Evolutionary conservation across 495 filamentous ascomycete species (phyloP), one percentile per base, ranked within the genome.

Genomic region (Letharia columbiana): DNA sequence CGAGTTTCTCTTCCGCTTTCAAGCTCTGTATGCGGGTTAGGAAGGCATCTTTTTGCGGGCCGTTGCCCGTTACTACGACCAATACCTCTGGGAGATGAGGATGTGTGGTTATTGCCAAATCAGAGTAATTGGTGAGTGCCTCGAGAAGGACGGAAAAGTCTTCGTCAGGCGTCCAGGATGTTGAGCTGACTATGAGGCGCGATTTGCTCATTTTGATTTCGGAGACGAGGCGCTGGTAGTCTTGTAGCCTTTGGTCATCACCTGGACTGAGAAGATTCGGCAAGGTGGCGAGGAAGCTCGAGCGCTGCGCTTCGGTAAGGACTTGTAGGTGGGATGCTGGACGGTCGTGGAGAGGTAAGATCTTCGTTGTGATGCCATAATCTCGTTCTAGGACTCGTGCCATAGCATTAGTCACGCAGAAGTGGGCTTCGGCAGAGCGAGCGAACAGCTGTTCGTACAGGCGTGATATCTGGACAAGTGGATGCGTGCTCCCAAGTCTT

Each of bases 141-240:
- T 91, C 84, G n/a, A 98, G 90, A 8, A 98, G 81, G 52, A 97
- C 74, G 4, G 84, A 86, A 72, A 98, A 97, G 76, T 98, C 94
- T 76, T 98, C 94, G 74, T 98, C 94, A 0, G 91, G 83, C 3
- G 95, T 98, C 94, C 94, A 98, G 35, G 90, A 95, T 0, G 94
- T 98, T 45, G 90, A 90, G 77, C 91, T 96, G 49, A 97, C 89
- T 0, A 98, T 73, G 9, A 98, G 80, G 56, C 77, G 84, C 49
- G 81, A 83, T 6, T 75, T 75, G 2, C 86, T 85, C 12, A 74
- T 69, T 31, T 85, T 62, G 17, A 97, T 77, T 50, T 77, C 71
- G 2, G 79, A 72, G 28, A 49, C 56, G 23, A 59, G 58, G 23
- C 12, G 47, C n/a, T 44, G 58, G 45, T 40, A 61, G 2, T 66